Percentiles rank a stretch among this genome's conserved stretches.
Evolutionary conservation across 2,329 filamentous ascomycete species (phyloP).

Genomic region (Paramyrothecium sp.): DNA sequence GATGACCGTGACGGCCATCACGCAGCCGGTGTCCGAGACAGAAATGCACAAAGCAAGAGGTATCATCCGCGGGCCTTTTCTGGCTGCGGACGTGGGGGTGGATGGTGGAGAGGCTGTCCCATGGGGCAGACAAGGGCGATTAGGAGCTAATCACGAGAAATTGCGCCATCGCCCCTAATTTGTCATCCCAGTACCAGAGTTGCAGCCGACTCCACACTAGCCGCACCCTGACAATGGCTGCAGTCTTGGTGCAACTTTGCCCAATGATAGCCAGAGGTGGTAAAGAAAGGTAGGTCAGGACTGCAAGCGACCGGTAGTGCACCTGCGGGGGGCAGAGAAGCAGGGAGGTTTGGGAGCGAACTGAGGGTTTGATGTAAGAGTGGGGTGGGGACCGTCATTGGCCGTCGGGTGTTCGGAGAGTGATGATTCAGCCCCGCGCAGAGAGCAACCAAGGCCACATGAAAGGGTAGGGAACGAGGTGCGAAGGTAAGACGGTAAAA

Average conservation of each 20-base stretch:
- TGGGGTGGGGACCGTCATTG: neutral
- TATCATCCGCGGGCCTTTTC: neutral
- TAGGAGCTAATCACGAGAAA: constrained; percentile 53
- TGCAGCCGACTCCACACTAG: constrained; percentile 13
- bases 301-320: neutral
- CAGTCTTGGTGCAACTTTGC: constrained; percentile 17
- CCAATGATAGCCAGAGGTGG: constrained; percentile 12
- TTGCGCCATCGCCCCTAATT: constrained; percentile 56
- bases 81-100: neutral
- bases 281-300: neutral
- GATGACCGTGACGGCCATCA: neutral
- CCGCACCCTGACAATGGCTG: constrained; percentile 18
- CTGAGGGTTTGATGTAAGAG: neutral
- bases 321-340: neutral
- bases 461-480: neutral
- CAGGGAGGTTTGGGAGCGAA: neutral
- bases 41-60: neutral
- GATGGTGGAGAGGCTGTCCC: neutral
- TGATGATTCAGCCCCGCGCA: neutral
- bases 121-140: neutral
- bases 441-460: neutral
- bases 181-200: constrained; percentile 31
- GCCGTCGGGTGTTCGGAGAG: neutral
- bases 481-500: constrained; percentile 6
- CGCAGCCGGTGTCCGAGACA: neutral